phyloP scores from a whole-genome alignment of 805 yeast genomes.

The Hanseniaspora nectarophila region DNA sequence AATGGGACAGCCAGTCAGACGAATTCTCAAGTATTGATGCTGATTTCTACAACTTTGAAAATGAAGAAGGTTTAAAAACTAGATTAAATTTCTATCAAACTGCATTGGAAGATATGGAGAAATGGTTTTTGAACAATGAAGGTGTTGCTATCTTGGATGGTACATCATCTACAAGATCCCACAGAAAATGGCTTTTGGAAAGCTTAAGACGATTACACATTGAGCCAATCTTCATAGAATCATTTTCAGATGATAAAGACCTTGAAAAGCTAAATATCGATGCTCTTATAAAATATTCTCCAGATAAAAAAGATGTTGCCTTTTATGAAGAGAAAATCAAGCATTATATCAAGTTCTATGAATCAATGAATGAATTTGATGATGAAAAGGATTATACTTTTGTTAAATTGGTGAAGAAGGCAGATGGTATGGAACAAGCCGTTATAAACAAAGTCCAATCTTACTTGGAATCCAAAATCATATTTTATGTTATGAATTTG shows the following conservation, averaged over 20 bases:
- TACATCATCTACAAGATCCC: conserved; percentile 66
- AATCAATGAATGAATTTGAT: conserved; percentile 50
- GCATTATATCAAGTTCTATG: conserved; percentile 62
- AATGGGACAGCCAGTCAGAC: conserved; percentile 22
- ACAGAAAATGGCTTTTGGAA: conserved; percentile 53
- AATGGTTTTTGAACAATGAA: conserved; percentile 66
- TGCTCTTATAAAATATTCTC: conserved; percentile 79
- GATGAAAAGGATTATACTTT: conserved; percentile 59
- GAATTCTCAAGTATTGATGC: conserved; percentile 42
- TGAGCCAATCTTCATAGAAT: conserved; percentile 85
- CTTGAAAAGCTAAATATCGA: conserved; percentile 65
- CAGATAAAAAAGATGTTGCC: conserved; percentile 65
- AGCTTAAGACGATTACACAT: conserved; percentile 54
- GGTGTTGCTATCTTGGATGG: conserved; percentile 92
- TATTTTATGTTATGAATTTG: conserved; percentile 88
- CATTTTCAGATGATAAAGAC: conserved; percentile 76
- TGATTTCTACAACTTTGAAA: conserved; percentile 60
- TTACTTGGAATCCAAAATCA: conserved; percentile 83
- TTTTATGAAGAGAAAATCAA: conserved; percentile 43
- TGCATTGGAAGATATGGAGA: conserved; percentile 70
- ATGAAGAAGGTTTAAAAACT: conserved; percentile 49
- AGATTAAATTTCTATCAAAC: conserved; percentile 57
- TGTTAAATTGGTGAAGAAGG: conserved; percentile 77
- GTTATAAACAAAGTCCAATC: conserved; percentile 78
- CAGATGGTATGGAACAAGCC: conserved; percentile 49